Base-by-base conservation (phyloP, 1,284 basidiomycete genomes). In the Ceratobasidium sp. region DNA sequence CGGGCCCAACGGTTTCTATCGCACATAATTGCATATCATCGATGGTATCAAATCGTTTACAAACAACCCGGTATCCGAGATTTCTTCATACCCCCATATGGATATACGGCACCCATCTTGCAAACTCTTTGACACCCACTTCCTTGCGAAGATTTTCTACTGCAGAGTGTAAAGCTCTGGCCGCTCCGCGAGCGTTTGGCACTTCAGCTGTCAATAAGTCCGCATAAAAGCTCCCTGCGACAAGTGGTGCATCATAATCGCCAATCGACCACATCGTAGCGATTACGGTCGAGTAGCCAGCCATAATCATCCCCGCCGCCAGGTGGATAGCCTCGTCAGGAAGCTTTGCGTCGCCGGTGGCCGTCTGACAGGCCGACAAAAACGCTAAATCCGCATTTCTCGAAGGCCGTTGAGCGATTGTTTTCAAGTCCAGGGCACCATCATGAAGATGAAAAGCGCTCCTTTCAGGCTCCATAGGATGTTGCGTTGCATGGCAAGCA, bases 321-420 rank as follows among this genome's bases (percentile, higher is more conserved):
- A 76, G 42, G 44, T 77, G 76, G 10, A 77, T n/a, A 6, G 56
- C 42, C 51, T 77, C 76, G 23, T 77, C 64, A 13, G 76, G 76
- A 18, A 67, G 23, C 3, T 20, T 44, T 33, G 56, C 1, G 46
- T 77, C 53, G 3, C 63, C 76, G 20, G 76, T 58, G 28, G 76
- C 76, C 9, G 64, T 67, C 26, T 77, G 76, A 56, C 76, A 77
- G n/a, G 76, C 42, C 0, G 64, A 67, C 15, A 69, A 23, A 39
- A 58, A 66, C 26, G 76, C 76, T 7, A 77, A 28, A 5, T 58
- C 49, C 20, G 46, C 66, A 5, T 44, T 10, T 15, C 10, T 51
- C 9, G 40, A 15, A 20, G 28, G 15, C 13, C 9, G 12, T 28
- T 26, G 9, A 9, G 56, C 68, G 15, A 77, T 68, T n/a, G 60